Evolutionary conservation across 768 basidiomycete genomes (phyloP).

Genomic region (Suillus americanus): DNA sequence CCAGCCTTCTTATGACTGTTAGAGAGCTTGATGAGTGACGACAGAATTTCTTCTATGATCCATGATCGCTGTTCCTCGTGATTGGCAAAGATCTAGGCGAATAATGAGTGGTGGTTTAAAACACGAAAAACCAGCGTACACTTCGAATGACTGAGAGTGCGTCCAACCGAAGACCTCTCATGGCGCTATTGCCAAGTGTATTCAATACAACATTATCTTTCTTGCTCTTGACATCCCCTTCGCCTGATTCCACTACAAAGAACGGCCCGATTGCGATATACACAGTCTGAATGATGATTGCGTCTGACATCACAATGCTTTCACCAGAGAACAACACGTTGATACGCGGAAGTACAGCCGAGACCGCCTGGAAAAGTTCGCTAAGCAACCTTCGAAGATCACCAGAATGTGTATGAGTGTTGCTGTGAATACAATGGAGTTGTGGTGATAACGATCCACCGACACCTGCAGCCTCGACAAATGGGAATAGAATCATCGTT

Average conservation of each 20-base stretch:
- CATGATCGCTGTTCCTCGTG: slow-evolving; percentile 89
- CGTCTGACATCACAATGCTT: slow-evolving; percentile 73
- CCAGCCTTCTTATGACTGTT: slow-evolving; percentile 89
- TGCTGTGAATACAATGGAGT: slow-evolving; percentile 51
- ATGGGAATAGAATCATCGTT: slow-evolving; percentile 78
- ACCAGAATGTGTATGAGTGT: slow-evolving; percentile 33
- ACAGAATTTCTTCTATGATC: slow-evolving; percentile 97
- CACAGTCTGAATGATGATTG: slow-evolving; percentile 88
- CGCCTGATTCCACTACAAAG: slow-evolving; percentile 76
- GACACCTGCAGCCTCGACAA: slow-evolving; percentile 67
- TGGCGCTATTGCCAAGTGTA: slow-evolving; percentile 74
- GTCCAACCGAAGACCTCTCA: slow-evolving; percentile 80
- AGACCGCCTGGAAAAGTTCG: slow-evolving; percentile 73
- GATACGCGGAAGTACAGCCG: slow-evolving; percentile 71
- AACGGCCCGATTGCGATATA: slow-evolving; percentile 95
- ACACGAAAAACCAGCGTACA: slow-evolving; percentile 45
- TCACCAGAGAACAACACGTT: slow-evolving; percentile 73
- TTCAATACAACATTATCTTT: slow-evolving; percentile 56
- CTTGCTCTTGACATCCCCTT: slow-evolving; percentile 54
- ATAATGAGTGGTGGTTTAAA: slow-evolving; percentile 6
- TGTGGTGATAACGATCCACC: slow-evolving; percentile 44
- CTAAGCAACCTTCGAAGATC: slow-evolving; percentile 50
- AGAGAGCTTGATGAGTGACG: slow-evolving; percentile 85
- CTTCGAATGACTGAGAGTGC: slow-evolving; percentile 82
- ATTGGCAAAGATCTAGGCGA: slow-evolving; percentile 79